Percentiles rank a stretch among this genome's conserved stretches.
Conservation (phyloP, 805 yeast species). For the Saccharomyces eubayanus region DNA sequence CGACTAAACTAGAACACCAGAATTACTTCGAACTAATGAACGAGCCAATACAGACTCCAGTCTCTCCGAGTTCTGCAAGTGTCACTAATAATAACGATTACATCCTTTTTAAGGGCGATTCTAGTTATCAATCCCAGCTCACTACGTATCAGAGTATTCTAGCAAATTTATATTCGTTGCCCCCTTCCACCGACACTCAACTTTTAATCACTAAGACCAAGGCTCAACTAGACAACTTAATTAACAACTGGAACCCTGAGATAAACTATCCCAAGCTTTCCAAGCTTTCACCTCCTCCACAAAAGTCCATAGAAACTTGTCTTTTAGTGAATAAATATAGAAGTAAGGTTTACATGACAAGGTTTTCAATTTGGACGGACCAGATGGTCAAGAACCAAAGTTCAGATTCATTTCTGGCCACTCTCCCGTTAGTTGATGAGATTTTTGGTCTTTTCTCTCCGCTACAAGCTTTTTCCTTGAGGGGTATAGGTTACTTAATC, state of each 20-base stretch:
- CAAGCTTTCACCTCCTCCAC: not conserved
- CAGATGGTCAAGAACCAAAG: not conserved
- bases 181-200: not conserved
- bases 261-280: constrained; percentile 10
- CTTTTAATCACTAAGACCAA: not conserved
- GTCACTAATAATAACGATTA: not conserved
- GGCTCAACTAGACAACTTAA: constrained; percentile 10
- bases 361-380: constrained; percentile 16
- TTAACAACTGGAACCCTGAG: constrained; percentile 17
- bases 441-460: constrained; percentile 17
- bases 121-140: not conserved
- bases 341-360: constrained; percentile 18
- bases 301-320: constrained; percentile 23
- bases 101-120: not conserved
- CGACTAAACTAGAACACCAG: not conserved
- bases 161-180: not conserved
- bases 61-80: not conserved
- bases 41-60: not conserved
- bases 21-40: not conserved
- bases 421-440: constrained; percentile 16
- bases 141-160: not conserved
- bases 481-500: constrained; percentile 16
- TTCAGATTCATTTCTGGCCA: constrained; percentile 5
- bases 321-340: constrained; percentile 24
- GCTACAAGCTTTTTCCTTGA: constrained; percentile 12